Evolutionary conservation across 2,329 filamentous ascomycete genomes (phyloP).

Genomic region (Colletotrichum noveboracense): DNA sequence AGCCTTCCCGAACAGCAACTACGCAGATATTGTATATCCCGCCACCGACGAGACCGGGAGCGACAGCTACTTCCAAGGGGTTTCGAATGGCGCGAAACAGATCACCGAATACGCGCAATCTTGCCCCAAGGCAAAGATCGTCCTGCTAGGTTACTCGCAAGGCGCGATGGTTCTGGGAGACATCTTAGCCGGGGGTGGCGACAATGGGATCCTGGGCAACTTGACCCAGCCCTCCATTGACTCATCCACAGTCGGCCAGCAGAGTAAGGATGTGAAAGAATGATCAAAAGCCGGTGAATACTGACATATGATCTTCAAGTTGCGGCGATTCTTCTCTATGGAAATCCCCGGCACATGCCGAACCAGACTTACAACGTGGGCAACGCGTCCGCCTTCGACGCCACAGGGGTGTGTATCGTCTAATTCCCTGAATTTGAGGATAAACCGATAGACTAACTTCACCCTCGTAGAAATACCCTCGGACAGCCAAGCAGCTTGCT

Average conservation of each 20-base stretch:
- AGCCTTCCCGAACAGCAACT: neutral
- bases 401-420: neutral
- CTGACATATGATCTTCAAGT: neutral
- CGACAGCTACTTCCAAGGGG: neutral
- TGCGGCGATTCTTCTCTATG: neutral
- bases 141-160: neutral
- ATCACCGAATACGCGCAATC: neutral
- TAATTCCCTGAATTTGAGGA: neutral
- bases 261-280: neutral
- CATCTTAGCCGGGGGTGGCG: neutral
- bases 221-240: neutral
- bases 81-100: neutral
- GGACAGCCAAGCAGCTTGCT: neutral
- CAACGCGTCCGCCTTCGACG: neutral
- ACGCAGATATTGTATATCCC: neutral
- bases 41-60: neutral
- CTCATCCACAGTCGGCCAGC: neutral
- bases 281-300: accelerated
- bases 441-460: neutral
- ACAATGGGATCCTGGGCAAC: neutral
- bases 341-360: neutral
- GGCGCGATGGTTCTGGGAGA: neutral
- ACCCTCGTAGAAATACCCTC: neutral
- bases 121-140: neutral
- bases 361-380: neutral